Percentiles rank a stretch among this genome's conserved stretches.
These are phyloP conservation scores for Aphanomyces astaci DNA, from an alignment of 352 stramenopile species.

Conservation along the genomic window DNA sequence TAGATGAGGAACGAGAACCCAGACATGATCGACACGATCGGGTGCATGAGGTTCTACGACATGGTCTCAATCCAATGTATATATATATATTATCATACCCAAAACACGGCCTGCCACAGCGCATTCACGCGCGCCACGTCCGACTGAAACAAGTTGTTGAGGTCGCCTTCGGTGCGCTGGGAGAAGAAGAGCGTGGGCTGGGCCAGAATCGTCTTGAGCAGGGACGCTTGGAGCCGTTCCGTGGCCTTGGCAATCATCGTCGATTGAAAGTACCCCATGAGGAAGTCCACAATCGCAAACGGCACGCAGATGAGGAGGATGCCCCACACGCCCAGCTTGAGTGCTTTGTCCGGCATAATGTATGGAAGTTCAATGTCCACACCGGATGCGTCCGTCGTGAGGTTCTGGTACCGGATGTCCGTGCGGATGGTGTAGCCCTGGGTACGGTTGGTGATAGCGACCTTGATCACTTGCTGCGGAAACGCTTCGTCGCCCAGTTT, in stretches of 20 bases:
- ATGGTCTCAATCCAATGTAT: not conserved
- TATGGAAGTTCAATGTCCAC: not conserved
- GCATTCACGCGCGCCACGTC: conserved; percentile 81
- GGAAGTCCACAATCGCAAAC: conserved; percentile 83
- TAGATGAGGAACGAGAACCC: conserved; percentile 78
- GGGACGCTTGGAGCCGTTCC: conserved; percentile 57
- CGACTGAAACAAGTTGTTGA: conserved; percentile 86
- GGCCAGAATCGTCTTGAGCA: conserved; percentile 72
- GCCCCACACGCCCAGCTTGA: conserved; percentile 57
- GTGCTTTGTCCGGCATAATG: conserved; percentile 31
- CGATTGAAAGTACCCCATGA: conserved; percentile 71
- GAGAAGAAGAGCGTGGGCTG: conserved; percentile 78
- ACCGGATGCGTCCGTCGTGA: conserved; percentile 1
- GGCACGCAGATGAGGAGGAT: conserved; percentile 67
- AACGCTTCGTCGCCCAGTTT: conserved; percentile 7
- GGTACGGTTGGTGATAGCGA: not conserved
- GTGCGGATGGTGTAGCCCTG: conserved; percentile 3
- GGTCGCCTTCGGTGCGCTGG: conserved; percentile 75
- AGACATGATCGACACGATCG: conserved; percentile 66
- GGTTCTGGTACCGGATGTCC: conserved; percentile 3
- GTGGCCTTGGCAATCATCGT: conserved; percentile 87
- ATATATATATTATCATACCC: conserved; percentile 25
- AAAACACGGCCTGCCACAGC: conserved; percentile 83
- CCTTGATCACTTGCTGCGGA: not conserved
- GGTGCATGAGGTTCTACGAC: conserved; percentile 62